Evolutionary conservation across 1,139 yeast species (phyloP).

Genomic region (Yamadazyma jaroonii): DNA sequence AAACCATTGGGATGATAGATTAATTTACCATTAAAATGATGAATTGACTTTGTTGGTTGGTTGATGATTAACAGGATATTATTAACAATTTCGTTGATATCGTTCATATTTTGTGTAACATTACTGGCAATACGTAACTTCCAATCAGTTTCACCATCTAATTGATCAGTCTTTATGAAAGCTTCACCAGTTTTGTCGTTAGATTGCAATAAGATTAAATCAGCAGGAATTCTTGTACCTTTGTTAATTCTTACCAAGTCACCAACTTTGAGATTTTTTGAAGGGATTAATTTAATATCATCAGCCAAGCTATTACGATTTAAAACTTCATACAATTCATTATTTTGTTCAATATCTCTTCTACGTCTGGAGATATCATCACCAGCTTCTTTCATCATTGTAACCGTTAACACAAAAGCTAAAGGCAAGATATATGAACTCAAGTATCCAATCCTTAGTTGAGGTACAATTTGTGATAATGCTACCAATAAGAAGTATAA

Average conservation of each 20-base stretch:
- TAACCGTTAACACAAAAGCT: slow-evolving; percentile 86
- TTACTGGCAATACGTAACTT: slow-evolving; percentile 78
- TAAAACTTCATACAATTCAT: slow-evolving; percentile 74
- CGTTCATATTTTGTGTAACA: slow-evolving; percentile 59
- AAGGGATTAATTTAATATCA: slow-evolving; percentile 43
- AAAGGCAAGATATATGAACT: slow-evolving; percentile 92
- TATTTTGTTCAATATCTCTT: slow-evolving; percentile 86
- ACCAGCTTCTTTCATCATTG: slow-evolving; percentile 93
- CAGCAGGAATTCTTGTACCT: slow-evolving; percentile 90
- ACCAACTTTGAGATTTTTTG: slow-evolving; percentile 78
- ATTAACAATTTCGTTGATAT: slow-evolving; percentile 31
- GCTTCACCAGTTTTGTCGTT: slow-evolving; percentile 84
- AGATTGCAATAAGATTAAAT: slow-evolving; percentile 78
- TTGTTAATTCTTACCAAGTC: slow-evolving; percentile 80
- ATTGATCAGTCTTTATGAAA: slow-evolving; percentile 93
- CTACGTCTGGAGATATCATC: slow-evolving; percentile 91
- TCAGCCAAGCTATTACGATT: slow-evolving; percentile 30
- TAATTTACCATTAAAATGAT: slow-evolving; percentile 72
- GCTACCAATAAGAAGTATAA: slow-evolving; percentile 91
- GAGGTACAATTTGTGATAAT: slow-evolving; percentile 89
- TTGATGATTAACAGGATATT: slow-evolving; percentile 60
- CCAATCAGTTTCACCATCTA: slow-evolving; percentile 99
- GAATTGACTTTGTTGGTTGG: slow-evolving; percentile 82
- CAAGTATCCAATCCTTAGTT: slow-evolving; percentile 85
- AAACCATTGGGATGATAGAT: slow-evolving; percentile 36